Conservation (phyloP, 441 rosid genomes). For the Corymbia calophylla region DNA sequence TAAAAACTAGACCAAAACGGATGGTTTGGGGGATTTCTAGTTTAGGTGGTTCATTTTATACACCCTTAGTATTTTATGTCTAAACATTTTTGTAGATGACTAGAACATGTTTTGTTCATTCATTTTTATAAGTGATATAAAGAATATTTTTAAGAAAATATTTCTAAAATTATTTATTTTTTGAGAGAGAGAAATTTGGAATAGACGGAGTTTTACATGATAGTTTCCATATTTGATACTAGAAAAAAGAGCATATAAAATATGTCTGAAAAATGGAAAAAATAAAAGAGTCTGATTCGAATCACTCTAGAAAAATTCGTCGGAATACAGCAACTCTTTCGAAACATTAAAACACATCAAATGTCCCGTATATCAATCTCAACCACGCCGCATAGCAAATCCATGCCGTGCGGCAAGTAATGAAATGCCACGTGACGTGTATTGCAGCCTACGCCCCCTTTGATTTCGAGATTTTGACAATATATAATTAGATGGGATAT, state of each 20-base stretch:
- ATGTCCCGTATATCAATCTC: background rate
- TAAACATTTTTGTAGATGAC: background rate
- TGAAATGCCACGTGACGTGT: background rate
- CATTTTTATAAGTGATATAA: too few species aligned
- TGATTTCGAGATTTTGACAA: background rate
- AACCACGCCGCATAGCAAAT: accelerated
- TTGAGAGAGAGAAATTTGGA: too few species aligned
- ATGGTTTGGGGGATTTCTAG: too few species aligned
- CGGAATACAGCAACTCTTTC: background rate
- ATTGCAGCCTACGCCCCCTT: background rate
- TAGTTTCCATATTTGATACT: background rate
- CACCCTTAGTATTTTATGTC: background rate
- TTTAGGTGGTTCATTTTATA: too few species aligned
- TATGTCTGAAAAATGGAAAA: background rate
- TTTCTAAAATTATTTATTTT: too few species aligned
- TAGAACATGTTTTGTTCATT: too few species aligned
- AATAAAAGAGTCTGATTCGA: background rate
- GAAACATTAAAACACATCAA: background rate
- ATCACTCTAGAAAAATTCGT: background rate
- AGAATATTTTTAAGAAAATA: accelerated
- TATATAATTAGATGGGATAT: background rate
- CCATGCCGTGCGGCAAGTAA: background rate
- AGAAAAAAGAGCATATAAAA: background rate
- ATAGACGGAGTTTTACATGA: background rate
- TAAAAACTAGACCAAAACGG: accelerated